Percentiles rank a stretch among this genome's conserved stretches.
These are phyloP conservation scores for Neurospora sp. DNA, from an alignment of 495 filamentous ascomycete species.

Conservation along the genomic window DNA sequence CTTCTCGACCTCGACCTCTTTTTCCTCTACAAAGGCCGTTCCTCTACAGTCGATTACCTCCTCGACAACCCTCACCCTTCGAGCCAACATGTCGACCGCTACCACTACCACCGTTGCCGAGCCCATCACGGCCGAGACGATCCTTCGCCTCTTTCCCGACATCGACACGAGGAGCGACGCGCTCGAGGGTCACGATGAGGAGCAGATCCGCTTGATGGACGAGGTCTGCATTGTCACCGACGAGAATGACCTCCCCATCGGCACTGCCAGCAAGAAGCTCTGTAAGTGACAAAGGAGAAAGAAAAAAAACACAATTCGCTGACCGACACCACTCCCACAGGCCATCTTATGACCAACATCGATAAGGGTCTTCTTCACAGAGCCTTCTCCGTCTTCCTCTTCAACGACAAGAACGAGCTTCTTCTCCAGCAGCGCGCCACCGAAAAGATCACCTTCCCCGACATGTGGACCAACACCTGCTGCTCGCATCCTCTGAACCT, in stretches of 20 bases:
- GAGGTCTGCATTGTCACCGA: constrained; percentile 97
- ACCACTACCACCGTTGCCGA: constrained; percentile 28
- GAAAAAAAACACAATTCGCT: not conserved
- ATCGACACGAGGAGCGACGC: constrained; percentile 78
- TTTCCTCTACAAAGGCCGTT: not conserved
- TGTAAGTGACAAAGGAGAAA: constrained; percentile 49
- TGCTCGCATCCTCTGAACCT: constrained; percentile 95
- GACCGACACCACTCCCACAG: constrained; percentile 32
- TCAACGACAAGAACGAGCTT: constrained; percentile 80
- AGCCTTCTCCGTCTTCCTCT: constrained; percentile 96
- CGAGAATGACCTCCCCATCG: constrained; percentile 85
- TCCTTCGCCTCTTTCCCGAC: constrained; percentile 85
- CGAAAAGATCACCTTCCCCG: constrained; percentile 98
- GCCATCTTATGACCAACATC: constrained; percentile 98
- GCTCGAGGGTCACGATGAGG: constrained; percentile 85
- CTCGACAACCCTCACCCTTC: not conserved
- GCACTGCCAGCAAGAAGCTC: constrained; percentile 95
- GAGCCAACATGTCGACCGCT: constrained; percentile 24
- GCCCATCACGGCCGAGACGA: constrained; percentile 73
- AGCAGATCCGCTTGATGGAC: constrained; percentile 97
- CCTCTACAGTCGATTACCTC: not conserved
- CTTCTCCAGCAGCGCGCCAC: constrained; percentile 90
- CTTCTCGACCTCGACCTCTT: not conserved
- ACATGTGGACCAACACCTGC: constrained; percentile 99
- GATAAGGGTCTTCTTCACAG: constrained; percentile 89